These are phyloP conservation scores for Termitomyces sp. DNA, from an alignment of 768 basidiomycete genomes.

Conservation along the genomic window DNA sequence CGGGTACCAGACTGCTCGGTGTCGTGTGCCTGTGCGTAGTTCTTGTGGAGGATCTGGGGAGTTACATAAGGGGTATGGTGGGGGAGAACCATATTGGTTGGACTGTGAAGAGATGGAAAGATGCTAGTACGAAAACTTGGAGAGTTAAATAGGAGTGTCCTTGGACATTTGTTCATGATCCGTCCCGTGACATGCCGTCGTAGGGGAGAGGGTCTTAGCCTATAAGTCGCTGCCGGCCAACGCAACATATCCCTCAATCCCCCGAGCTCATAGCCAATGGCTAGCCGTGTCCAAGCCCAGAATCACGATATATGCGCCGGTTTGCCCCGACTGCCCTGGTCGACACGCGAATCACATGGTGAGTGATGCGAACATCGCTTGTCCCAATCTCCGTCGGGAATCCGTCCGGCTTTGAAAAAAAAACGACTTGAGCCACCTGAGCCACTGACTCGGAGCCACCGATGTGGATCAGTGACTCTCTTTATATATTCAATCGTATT, in stretches of 20 bases:
- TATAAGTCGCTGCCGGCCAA: slow-evolving; percentile 24
- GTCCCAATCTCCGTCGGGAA: slow-evolving; percentile 8
- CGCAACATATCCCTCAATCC: slow-evolving; percentile 29
- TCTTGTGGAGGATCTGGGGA: slow-evolving; percentile 83
- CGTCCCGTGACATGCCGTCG: slow-evolving; percentile 18
- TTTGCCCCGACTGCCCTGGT: slow-evolving; percentile 18
- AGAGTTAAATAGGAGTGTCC: slow-evolving; percentile 16
- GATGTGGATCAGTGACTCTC: neutral
- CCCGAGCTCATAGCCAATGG: slow-evolving; percentile 19
- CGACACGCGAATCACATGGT: slow-evolving; percentile 11
- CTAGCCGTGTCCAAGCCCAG: slow-evolving; percentile 2
- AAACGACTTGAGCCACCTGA: neutral
- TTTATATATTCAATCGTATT: neutral
- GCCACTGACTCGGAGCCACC: neutral
- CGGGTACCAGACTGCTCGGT: slow-evolving; percentile 54
- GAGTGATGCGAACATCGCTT: slow-evolving; percentile 2
- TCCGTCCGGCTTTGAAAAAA: slow-evolving; percentile 1
- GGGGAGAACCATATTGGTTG: slow-evolving; percentile 55
- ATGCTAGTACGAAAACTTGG: slow-evolving; percentile 10
- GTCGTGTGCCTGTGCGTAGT: slow-evolving; percentile 76
- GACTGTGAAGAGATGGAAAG: slow-evolving; percentile 14
- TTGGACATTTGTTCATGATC: slow-evolving; percentile 13
- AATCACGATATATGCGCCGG: slow-evolving; percentile 17
- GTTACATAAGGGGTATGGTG: slow-evolving; percentile 83
- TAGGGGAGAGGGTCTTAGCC: slow-evolving; percentile 20